Evolutionary conservation across 805 yeast genomes (phyloP).

Genomic region (Metschnikowia noctiluminum): DNA sequence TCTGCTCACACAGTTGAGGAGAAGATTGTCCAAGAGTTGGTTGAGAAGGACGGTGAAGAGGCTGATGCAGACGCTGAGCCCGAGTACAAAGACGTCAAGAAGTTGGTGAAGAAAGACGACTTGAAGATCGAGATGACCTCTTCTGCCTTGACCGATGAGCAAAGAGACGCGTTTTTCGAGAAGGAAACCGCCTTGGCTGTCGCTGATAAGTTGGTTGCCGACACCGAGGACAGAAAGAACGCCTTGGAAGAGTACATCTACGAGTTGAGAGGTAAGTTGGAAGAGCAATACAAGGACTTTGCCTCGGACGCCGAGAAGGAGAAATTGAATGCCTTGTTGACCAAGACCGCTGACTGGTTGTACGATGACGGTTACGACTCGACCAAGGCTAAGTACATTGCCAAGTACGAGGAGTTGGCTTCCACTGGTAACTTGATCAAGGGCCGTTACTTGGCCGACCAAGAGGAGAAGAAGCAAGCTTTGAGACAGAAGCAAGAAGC

Average conservation of each 20-base stretch:
- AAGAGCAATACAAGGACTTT: constrained; percentile 82
- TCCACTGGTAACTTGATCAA: constrained; percentile 90
- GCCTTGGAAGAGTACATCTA: constrained; percentile 98
- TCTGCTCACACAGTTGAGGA: constrained; percentile 94
- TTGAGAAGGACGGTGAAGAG: constrained; percentile 60
- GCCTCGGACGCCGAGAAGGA: constrained; percentile 90
- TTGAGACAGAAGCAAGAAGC: constrained; percentile 84
- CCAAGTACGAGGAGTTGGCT: constrained; percentile 96
- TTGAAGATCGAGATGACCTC: constrained; percentile 60
- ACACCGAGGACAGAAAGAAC: constrained; percentile 98
- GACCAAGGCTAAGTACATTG: constrained; percentile 93
- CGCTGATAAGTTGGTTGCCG: constrained; percentile 94
- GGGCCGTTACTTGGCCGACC: constrained; percentile 91
- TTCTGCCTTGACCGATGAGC: constrained; percentile 55
- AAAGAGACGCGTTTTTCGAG: constrained; percentile 66
- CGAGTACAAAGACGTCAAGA: constrained; percentile 84
- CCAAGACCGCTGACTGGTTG: constrained; percentile 95
- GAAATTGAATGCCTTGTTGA: constrained; percentile 66
- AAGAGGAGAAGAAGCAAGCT: constrained; percentile 93
- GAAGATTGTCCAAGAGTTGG: constrained; percentile 81
- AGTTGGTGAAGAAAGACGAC: constrained; percentile 87
- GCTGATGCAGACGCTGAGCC: constrained; percentile 70
- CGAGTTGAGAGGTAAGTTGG: constrained; percentile 94
- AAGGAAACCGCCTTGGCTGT: constrained; percentile 79
- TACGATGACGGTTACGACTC: constrained; percentile 97